A percentile compares a stretch with the other conserved stretches of the same genome.
Evolutionary conservation across 148 eudicot species (phyloP).

Genomic region (Linanthus parryae): DNA sequence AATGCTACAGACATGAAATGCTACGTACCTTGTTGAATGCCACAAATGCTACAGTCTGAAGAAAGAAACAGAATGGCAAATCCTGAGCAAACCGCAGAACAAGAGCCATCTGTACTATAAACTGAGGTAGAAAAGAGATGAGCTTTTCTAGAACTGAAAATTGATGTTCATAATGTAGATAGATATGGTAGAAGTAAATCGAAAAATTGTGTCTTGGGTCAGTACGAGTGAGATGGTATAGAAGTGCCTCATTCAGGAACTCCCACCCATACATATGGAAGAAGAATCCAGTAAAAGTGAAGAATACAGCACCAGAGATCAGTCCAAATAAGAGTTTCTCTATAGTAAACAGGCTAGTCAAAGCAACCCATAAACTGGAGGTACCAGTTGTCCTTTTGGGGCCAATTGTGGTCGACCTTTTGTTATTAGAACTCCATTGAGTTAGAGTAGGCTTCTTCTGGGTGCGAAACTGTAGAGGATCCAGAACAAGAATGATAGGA

Average conservation of each 20-base stretch:
- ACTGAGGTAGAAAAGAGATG: constrained; percentile 85
- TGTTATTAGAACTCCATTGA: constrained; percentile 43
- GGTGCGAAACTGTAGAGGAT: constrained; percentile 47
- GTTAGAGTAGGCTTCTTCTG: constrained; percentile 53
- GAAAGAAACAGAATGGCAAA: constrained; percentile 86
- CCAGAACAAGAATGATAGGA: constrained; percentile 67
- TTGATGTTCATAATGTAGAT: constrained; percentile 66
- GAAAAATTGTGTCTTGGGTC: constrained; percentile 98
- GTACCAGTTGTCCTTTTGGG: constrained; percentile 13
- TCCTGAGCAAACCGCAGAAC: constrained; percentile 60
- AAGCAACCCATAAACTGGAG: constrained; percentile 16
- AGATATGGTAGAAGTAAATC: constrained; percentile 90
- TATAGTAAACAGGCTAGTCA: constrained; percentile 45
- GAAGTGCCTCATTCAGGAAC: constrained; percentile 81
- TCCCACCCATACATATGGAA: constrained; percentile 85
- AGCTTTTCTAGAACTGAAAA: constrained; percentile 68
- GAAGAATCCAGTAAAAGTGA: constrained; percentile 57
- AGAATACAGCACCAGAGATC: constrained; percentile 69
- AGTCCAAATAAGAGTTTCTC: constrained; percentile 61
- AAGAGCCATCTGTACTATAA: constrained; percentile 73
- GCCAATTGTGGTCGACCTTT: constrained; percentile 17
- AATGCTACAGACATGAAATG: background rate
- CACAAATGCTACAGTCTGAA: constrained; percentile 89
- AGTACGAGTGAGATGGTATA: constrained; percentile 87
- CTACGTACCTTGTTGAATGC: constrained; percentile 86